A percentile compares a stretch with the other conserved stretches of the same genome.
Conservation (phyloP, 331 rosid genomes). For the Arachis monticola region DNA sequence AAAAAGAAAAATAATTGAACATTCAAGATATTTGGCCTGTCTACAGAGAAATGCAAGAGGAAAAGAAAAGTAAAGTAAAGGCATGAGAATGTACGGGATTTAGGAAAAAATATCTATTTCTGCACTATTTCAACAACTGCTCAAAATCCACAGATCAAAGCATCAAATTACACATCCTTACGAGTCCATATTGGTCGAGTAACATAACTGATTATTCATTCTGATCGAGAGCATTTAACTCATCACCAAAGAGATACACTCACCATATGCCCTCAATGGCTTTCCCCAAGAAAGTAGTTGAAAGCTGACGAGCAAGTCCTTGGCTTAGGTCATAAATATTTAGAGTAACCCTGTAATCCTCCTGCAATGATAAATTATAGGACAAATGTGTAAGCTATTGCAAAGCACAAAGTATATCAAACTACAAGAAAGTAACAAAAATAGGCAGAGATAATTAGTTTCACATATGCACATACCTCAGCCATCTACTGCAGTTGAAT, state of each 20-base stretch:
- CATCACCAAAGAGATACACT: slow-evolving; percentile 30
- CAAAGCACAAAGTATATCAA: background rate
- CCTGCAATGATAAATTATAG: slow-evolving; percentile 60
- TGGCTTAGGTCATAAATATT: slow-evolving; percentile 87
- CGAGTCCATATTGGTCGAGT: slow-evolving; percentile 1
- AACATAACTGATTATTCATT: background rate
- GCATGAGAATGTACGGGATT: too few relatives aligned
- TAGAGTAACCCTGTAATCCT: slow-evolving; percentile 70
- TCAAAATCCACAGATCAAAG: background rate
- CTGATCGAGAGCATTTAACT: slow-evolving; percentile 12
- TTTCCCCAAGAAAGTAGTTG: slow-evolving; percentile 75
- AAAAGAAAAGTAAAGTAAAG: slow-evolving; percentile 26
- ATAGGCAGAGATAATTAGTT: slow-evolving; percentile 40
- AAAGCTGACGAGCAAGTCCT: slow-evolving; percentile 82
- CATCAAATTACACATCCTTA: background rate
- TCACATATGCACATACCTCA: slow-evolving; percentile 60
- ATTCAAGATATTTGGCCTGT: too few relatives aligned
- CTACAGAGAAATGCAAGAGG: slow-evolving; percentile 38
- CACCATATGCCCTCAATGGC: slow-evolving; percentile 89
- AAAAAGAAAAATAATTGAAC: too few relatives aligned
- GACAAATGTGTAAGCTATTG: background rate
- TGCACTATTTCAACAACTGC: slow-evolving; percentile 49
- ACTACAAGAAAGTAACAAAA: slow-evolving; percentile 23
- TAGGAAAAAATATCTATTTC: too few relatives aligned
- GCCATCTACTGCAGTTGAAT: slow-evolving; percentile 55